Evolutionary conservation across 83 land plant genomes (phyloP).

Genomic region (Thuja plicata): DNA sequence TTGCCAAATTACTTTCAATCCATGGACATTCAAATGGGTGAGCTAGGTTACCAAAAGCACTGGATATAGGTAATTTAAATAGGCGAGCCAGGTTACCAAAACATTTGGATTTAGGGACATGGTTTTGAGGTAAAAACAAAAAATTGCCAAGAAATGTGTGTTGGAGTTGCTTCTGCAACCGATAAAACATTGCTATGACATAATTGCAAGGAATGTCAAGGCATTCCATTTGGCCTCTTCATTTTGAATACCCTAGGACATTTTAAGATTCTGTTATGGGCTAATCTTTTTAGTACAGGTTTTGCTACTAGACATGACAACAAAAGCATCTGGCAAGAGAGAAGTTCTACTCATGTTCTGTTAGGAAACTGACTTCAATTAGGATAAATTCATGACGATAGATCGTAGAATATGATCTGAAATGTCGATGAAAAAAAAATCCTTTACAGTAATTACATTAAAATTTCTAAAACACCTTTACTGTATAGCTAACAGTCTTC

Average conservation of each 20-base stretch:
- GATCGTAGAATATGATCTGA: no score
- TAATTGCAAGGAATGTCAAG: neutral
- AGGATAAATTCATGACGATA: neutral
- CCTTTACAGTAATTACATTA: neutral
- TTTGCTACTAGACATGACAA: neutral
- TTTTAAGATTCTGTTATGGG: neutral
- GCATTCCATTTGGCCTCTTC: neutral
- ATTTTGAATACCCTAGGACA: neutral
- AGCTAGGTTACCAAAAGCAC: no score
- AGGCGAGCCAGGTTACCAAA: no score
- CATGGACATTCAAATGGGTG: neutral
- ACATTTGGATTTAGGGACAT: no score
- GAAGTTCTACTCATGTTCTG: neutral
- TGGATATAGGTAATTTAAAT: neutral
- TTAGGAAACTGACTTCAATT: neutral
- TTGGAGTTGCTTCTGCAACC: no score
- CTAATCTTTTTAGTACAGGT: neutral
- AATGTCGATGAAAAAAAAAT: no score
- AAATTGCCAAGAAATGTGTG: neutral
- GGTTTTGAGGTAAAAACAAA: neutral
- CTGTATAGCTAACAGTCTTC: neutral
- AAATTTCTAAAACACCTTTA: neutral
- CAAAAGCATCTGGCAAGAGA: neutral
- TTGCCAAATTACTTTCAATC: neutral
- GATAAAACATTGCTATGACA: neutral